phyloP scores from a whole-genome alignment of 1,284 basidiomycete genomes.

The Pseudozyma tsukubaensis region DNA sequence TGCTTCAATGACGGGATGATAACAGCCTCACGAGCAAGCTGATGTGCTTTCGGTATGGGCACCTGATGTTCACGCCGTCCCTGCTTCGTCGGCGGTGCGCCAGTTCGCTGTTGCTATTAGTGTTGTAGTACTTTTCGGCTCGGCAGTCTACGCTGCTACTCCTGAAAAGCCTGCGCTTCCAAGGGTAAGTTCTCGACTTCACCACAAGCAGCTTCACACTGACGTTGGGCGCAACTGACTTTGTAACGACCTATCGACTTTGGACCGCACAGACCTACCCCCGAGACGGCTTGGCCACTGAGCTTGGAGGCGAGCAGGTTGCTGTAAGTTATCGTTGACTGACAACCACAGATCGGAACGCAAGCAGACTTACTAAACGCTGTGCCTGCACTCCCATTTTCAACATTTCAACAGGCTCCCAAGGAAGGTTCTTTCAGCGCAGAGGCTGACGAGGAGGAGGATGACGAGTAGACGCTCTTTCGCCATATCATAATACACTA shows the following conservation, averaged over 20 bases:
- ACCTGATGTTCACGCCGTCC: constrained; percentile 62
- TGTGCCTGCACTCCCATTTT: not conserved
- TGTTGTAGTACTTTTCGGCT: constrained; percentile 47
- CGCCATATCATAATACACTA: not conserved
- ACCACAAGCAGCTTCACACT: not conserved
- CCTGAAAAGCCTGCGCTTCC: constrained; percentile 60
- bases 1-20: not conserved
- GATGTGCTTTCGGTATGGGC: constrained; percentile 68
- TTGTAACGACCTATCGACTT: not conserved
- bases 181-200: constrained; percentile 44
- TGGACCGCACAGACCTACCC: constrained; percentile 54
- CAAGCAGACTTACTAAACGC: too few species aligned
- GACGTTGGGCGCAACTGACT: not conserved
- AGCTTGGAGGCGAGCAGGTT: constrained; percentile 57
- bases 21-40: constrained; percentile 66
- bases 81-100: constrained; percentile 56
- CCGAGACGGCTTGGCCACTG: constrained; percentile 63
- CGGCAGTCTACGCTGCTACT: constrained; percentile 55
- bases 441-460: constrained; percentile 48
- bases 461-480: constrained; percentile 37
- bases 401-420: constrained; percentile 32
- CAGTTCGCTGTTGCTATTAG: constrained; percentile 60
- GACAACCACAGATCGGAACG: too few species aligned
- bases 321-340: constrained; percentile 43
- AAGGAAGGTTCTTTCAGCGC: constrained; percentile 53